Evolutionary conservation across 2,329 filamentous ascomycete species (phyloP), one percentile per base, ranked within the genome.

Genomic region (Arthrobotrys iridis): DNA sequence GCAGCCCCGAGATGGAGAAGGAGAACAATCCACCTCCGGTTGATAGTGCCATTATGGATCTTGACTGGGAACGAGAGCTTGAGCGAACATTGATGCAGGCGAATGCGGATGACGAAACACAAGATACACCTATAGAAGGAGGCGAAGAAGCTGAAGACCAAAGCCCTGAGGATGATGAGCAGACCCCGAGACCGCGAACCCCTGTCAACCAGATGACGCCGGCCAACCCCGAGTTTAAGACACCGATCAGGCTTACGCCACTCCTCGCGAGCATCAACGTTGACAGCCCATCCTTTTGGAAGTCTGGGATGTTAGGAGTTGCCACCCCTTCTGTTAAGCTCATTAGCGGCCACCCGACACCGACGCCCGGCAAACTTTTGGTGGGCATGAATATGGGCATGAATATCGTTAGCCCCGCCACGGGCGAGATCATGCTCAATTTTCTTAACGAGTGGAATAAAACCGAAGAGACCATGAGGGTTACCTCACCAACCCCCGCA

Each of bases 21-120:
- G 83, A 83, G 10, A 80, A 82, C 24, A 82, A 75, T 80, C 52
- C 81, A 81, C 22, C 81, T 84, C 1, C 83, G 84, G 8, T 81
- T 84, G 3, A 87, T 85, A 79, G 87, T 28, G 33, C 71, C 46
- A 22, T 37, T 30, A 75, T 75, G 86, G 78, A 75, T 82, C 5
- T 84, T 84, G 35, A 83, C 83, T 8, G 87, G 87, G 81, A 84
- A 85, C 45, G 80, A 80, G 5, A 82, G 82, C 66, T 77, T 80
- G 40, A 85, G 85, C 71, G 83, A 83, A 40, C 85, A 85, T 0
- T 88, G 26, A 87, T 1, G 88, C 88, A 74, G 84, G 85, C 4
- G 85, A 85, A 77, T 82, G 86, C 81, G 4, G 86, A 88, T 26
- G 58, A 48, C 13, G 78, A 73, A 28, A 76, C 37, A n/a, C 70